phyloP scores from a whole-genome alignment of 2,329 filamentous ascomycete genomes.

The Xylaria polymorpha region DNA sequence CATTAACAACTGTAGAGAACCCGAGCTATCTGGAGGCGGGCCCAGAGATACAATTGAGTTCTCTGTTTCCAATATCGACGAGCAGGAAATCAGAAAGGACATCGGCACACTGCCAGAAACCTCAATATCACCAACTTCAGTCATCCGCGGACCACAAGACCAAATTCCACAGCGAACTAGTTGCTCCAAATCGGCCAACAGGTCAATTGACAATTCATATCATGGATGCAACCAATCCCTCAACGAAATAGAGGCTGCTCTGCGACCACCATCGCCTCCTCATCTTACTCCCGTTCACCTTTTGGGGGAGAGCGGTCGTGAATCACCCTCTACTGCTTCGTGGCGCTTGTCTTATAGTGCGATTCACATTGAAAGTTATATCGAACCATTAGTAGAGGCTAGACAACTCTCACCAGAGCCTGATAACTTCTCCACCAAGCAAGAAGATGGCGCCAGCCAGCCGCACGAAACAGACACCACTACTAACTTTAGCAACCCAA shows the following conservation, averaged over 20 bases:
- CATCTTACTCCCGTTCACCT: slow-evolving; percentile 41
- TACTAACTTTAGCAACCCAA: slow-evolving; percentile 13
- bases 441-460: slow-evolving; percentile 19
- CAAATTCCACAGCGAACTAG: slow-evolving; percentile 37
- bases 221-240: slow-evolving; percentile 25
- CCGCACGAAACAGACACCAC: slow-evolving; percentile 15
- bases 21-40: slow-evolving; percentile 53
- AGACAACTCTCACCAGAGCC: slow-evolving; percentile 19
- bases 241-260: slow-evolving; percentile 35
- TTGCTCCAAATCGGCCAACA: slow-evolving; percentile 30
- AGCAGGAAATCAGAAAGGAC: slow-evolving; percentile 32
- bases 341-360: slow-evolving; percentile 48
- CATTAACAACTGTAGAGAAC: slow-evolving; percentile 46
- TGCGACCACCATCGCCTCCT: slow-evolving; percentile 42
- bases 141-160: slow-evolving; percentile 20
- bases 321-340: slow-evolving; percentile 46
- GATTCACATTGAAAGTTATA: slow-evolving; percentile 43
- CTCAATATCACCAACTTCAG: slow-evolving; percentile 26
- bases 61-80: slow-evolving; percentile 46
- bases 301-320: slow-evolving; percentile 36
- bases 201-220: slow-evolving; percentile 33
- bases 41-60: slow-evolving; percentile 65
- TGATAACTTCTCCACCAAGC: slow-evolving; percentile 7
- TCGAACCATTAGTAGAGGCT: slow-evolving; percentile 38
- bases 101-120: slow-evolving; percentile 16